Evolutionary conservation across 2,329 filamentous ascomycete genomes (phyloP).

Genomic region (Annulohypoxylon truncatum): DNA sequence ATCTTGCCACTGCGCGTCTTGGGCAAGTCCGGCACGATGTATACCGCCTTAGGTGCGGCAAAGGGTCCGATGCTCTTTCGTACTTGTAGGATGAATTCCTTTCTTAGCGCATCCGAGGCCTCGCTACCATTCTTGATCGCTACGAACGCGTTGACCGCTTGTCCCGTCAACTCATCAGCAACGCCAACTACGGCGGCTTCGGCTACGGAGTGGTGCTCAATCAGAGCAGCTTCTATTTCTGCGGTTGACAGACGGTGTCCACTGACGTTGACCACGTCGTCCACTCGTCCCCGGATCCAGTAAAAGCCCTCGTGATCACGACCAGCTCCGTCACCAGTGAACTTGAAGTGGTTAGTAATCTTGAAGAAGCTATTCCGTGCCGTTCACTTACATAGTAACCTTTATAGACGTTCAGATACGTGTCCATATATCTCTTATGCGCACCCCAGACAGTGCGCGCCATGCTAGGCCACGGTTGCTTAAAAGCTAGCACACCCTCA

Average conservation of each 20-base stretch:
- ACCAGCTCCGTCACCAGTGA: conserved; percentile 92
- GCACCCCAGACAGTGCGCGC: conserved; percentile 97
- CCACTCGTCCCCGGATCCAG: conserved; percentile 98
- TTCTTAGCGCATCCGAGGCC: conserved; percentile 81
- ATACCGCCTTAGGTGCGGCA: conserved; percentile 93
- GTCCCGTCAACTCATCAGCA: conserved; percentile 91
- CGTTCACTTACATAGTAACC: conserved; percentile 88
- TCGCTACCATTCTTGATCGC: conserved; percentile 88
- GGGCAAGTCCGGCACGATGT: conserved; percentile 90
- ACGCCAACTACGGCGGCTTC: conserved; percentile 97
- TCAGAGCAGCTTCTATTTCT: conserved; percentile 95
- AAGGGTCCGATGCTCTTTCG: conserved; percentile 98
- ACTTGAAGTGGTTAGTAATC: conserved; percentile 60
- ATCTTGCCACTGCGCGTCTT: conserved; percentile 99
- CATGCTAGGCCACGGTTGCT: conserved; percentile 99
- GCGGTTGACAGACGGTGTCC: conserved; percentile 96
- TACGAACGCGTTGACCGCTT: conserved; percentile 97
- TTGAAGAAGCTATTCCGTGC: not conserved
- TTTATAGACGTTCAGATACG: conserved; percentile 96
- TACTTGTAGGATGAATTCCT: conserved; percentile 94
- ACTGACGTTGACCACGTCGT: conserved; percentile 98
- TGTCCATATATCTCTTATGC: conserved; percentile 99
- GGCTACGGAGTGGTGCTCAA: conserved; percentile 89
- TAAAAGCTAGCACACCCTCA: conserved; percentile 95
- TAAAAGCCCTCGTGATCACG: conserved; percentile 99